Conservation (phyloP, 78 protist species). For the Dictyostelium intermedium region DNA sequence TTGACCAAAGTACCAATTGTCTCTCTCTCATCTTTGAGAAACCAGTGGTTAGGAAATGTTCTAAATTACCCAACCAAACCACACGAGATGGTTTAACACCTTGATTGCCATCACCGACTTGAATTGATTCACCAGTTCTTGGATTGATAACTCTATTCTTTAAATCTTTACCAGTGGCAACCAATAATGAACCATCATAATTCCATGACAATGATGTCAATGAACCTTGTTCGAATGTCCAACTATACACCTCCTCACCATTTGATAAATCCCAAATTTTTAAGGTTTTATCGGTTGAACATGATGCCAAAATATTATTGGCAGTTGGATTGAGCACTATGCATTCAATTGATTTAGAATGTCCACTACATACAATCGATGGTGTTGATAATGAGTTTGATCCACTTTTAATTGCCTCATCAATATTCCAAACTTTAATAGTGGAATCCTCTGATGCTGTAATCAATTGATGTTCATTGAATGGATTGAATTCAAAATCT, state of each 20-base stretch:
- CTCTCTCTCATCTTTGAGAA: conserved; percentile 90
- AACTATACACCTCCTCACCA: conserved; percentile 17
- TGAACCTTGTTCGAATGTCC: conserved; percentile 15
- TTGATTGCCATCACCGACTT: conserved; percentile 86
- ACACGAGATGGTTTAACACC: conserved; percentile 93
- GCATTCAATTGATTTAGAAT: conserved; percentile 33
- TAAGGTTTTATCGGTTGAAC: conserved; percentile 78
- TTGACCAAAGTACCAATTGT: conserved; percentile 86
- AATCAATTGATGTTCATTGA: conserved; percentile 42
- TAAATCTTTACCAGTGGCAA: conserved; percentile 92
- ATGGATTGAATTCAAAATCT: conserved; percentile 83
- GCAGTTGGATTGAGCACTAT: conserved; percentile 63
- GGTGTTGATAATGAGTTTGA: background rate
- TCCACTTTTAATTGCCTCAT: background rate
- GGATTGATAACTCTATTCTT: conserved; percentile 93
- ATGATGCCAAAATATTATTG: conserved; percentile 76
- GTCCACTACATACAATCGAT: conserved; percentile 40
- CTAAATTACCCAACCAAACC: conserved; percentile 87
- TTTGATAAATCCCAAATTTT: conserved; percentile 52
- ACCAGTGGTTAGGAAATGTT: conserved; percentile 90
- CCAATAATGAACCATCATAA: conserved; percentile 89
- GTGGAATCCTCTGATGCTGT: conserved; percentile 83
- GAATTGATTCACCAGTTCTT: conserved; percentile 68
- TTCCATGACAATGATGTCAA: conserved; percentile 87
- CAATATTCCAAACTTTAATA: conserved; percentile 60